Evolutionary conservation across 2,329 filamentous ascomycete species (phyloP).

Genomic region (Aspergillus sp.): DNA sequence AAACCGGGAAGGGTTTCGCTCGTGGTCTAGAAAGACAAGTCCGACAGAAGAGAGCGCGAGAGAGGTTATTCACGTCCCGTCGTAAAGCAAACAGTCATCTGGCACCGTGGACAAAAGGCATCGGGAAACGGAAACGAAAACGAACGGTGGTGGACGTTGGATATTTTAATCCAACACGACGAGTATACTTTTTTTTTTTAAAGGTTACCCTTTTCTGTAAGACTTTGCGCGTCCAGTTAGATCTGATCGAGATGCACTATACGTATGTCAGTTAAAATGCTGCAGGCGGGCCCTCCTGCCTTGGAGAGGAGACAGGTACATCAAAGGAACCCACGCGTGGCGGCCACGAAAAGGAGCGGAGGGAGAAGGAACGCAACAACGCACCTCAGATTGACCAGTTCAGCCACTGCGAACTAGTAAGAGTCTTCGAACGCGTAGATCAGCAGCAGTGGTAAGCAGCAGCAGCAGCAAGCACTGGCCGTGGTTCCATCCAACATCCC

Average conservation of each 20-base stretch:
- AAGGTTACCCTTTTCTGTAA: background rate
- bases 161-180: conserved; percentile 5
- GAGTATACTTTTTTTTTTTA: no score
- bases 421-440: background rate
- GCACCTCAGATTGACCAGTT: background rate
- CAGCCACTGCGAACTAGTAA: background rate
- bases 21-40: conserved; percentile 8
- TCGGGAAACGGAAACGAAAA: conserved; percentile 12
- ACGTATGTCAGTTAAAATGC: background rate
- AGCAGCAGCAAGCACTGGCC: conserved; percentile 11
- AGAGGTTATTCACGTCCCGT: conserved; percentile 21
- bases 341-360: background rate
- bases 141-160: conserved; percentile 5
- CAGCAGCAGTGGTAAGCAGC: conserved; percentile 3
- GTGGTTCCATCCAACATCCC: conserved; percentile 19
- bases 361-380: background rate
- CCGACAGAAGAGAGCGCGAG: conserved; percentile 7
- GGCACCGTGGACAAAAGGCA: conserved; percentile 18
- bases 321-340: background rate
- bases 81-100: conserved; percentile 20
- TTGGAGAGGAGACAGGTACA: background rate
- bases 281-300: background rate
- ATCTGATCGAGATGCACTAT: background rate
- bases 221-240: background rate
- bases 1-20: background rate